A percentile compares a stretch with the other conserved stretches of the same genome.
These are phyloP conservation scores for Lentinula novae-zelandiae DNA, from an alignment of 1,284 basidiomycete genomes.

Conservation along the genomic window DNA sequence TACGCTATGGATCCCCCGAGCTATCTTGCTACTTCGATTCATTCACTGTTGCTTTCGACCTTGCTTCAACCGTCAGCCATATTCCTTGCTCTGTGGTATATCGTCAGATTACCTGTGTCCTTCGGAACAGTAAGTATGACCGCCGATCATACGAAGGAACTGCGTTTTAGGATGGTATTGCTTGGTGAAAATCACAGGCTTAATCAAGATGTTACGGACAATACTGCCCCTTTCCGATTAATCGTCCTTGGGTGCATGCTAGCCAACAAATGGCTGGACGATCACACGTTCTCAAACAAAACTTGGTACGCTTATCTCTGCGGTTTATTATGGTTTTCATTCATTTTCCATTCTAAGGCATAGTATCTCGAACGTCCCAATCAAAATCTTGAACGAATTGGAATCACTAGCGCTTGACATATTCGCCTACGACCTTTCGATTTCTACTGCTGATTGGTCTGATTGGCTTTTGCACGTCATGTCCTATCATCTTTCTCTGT, in stretches of 20 bases:
- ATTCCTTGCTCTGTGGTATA: conserved; percentile 80
- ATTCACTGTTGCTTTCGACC: conserved; percentile 73
- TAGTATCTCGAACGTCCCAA: conserved; percentile 69
- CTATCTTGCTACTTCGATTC: conserved; percentile 60
- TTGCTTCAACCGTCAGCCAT: conserved; percentile 79
- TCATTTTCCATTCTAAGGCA: conserved; percentile 46
- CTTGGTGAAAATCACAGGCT: conserved; percentile 45
- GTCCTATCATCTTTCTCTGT: conserved; percentile 59
- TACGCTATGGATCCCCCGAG: conserved; percentile 46
- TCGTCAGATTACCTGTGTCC: conserved; percentile 73
- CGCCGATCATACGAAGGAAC: conserved; percentile 51
- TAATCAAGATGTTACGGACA: conserved; percentile 51
- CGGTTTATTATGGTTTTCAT: conserved; percentile 4
- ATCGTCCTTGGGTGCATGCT: conserved; percentile 84
- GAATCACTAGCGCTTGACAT: conserved; percentile 69
- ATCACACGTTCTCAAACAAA: conserved; percentile 90
- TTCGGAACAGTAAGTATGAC: conserved; percentile 43
- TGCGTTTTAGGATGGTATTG: conserved; percentile 59
- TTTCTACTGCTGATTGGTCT: conserved; percentile 60
- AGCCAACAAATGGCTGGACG: conserved; percentile 90
- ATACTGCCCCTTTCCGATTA: conserved; percentile 63
- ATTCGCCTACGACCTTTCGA: conserved; percentile 64
- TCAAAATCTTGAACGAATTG: conserved; percentile 63
- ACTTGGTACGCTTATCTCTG: conserved; percentile 62
- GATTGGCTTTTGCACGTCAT: conserved; percentile 64